Base-by-base conservation (phyloP, 192 early-diverging fungal species). In the Umbelopsis sp. region DNA sequence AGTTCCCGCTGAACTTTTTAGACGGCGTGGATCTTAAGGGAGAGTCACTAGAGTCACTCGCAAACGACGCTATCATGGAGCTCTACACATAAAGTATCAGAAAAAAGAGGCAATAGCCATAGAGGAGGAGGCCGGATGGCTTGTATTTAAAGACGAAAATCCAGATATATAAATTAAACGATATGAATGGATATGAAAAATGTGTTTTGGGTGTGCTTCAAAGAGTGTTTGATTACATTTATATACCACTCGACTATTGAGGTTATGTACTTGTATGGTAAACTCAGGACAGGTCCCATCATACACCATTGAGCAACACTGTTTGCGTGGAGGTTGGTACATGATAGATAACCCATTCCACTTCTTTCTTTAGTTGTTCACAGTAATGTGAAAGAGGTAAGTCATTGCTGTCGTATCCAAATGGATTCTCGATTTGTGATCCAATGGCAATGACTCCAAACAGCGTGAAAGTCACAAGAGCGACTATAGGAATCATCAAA, bases 371-470 rank as follows among this genome's bases (percentile, higher is more conserved):
- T 49, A 87, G 66, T 55, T 85, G 80, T 18, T 82, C 82, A 44
- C 84, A 84, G 46, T 84, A 85, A 45, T 78, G 74, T 44, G 86
- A 80, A 64, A 88, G 53, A 33, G 83, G 81, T 47, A 88, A 73
- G 41, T 88, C 86, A 51, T 88, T 88, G 0, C 77, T 70, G 66
- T 88, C 86, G 50, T 85, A 87, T 52, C 84, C 84, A 72, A 81
- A 93, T 21, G 94, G 94, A 77, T 95, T 93, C 74, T 95, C 92
- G 64, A 95, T 93, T 81, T 94, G 89, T 11, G 81, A 77, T 50
- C 90, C 91, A 73, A 94, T 94, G 45, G 80, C 82, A 67, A 89
- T 85, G 73, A 94, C 89, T 68, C 93, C 93, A 65, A 94, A 86
- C 58, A 93, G 78, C 10, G 81, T 86, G 74, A 93, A 92, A 7